These are phyloP conservation scores for Tetradesmus obliquus DNA, from an alignment of 139 green algal species.

Conservation along the genomic window DNA sequence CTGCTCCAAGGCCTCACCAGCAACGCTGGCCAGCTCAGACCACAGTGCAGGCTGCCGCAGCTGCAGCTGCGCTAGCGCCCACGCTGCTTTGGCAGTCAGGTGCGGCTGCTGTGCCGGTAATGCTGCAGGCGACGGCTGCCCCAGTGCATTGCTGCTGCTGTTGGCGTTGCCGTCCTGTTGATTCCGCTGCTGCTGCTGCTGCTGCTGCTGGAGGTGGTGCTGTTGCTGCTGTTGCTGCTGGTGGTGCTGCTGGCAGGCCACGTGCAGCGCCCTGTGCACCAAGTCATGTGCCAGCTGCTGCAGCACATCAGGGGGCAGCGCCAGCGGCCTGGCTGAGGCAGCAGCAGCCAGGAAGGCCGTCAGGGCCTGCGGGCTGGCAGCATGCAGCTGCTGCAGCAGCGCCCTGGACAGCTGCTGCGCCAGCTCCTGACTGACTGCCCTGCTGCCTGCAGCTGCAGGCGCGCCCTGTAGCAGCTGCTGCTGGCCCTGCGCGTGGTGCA, in stretches of 20 bases:
- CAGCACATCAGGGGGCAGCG: neutral
- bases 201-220: slow-evolving; percentile 21
- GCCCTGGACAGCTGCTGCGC: neutral
- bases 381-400: slow-evolving; percentile 20
- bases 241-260: slow-evolving; percentile 16
- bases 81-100: neutral
- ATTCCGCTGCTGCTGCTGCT: neutral
- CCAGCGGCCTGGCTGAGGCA: neutral
- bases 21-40: slow-evolving; percentile 33
- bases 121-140: neutral
- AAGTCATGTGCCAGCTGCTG: neutral
- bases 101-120: slow-evolving; percentile 5
- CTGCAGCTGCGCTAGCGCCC: neutral
- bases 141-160: neutral
- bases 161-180: neutral
- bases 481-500: neutral
- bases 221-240: neutral
- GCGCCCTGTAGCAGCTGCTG: neutral
- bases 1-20: slow-evolving; percentile 8
- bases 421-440: neutral
- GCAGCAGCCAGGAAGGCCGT: slow-evolving; percentile 22
- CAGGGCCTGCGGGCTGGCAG: neutral
- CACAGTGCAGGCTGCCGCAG: slow-evolving; percentile 10
- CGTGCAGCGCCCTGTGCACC: slow-evolving; percentile 22
- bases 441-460: neutral